Base-by-base conservation (phyloP, 331 rosid species). In the Rhamnella rubrinervis region DNA sequence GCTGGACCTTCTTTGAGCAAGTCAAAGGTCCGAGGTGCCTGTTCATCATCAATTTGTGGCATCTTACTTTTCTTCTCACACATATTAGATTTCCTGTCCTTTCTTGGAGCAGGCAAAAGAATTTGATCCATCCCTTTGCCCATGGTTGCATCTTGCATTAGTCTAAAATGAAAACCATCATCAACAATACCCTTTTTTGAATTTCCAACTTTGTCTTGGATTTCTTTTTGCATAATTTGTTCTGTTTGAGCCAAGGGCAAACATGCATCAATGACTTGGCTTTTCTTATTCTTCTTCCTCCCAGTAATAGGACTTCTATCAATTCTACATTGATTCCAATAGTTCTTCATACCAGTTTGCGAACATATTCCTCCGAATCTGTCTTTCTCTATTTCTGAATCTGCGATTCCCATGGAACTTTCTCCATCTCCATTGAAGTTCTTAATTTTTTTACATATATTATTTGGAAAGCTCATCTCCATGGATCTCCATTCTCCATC, bases 261-360 rank as follows among this genome's bases (percentile, higher is more conserved):
- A 76, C 60, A 75, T 37, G 80, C 75, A 61, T 80, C 79, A 67
- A 59, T 62, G 53, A 60, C 81, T 74, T 79, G 83, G 72, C 63
- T 79, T 78, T 67, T 89, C 74, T 71, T 89, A 77, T 60, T 70
- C 76, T 84, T 93, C 85, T 87, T 95, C 84, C 77, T 89, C 31
- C 80, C 74, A 70, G 68, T 6, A 35, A 63, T 68, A 38, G 67
- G 82, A 71, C 73, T 77, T 80, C 84, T 77, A 71, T 89, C 89
- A 47, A 6, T 64, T 81, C 75, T 82, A 56, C 44, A 12, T 67
- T 82, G 76, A 77, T 73, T 75, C 82, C 80, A 71, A 67, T 20
- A 20, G 66, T 71, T 85, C 77, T 82, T 81, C 75, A 19, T 13
- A 13, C 74, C 77, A 73, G 70, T 77, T 74, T 74, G 89, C 70